Conservation (phyloP, 306 rosid species). For the Clitoria ternatea region DNA sequence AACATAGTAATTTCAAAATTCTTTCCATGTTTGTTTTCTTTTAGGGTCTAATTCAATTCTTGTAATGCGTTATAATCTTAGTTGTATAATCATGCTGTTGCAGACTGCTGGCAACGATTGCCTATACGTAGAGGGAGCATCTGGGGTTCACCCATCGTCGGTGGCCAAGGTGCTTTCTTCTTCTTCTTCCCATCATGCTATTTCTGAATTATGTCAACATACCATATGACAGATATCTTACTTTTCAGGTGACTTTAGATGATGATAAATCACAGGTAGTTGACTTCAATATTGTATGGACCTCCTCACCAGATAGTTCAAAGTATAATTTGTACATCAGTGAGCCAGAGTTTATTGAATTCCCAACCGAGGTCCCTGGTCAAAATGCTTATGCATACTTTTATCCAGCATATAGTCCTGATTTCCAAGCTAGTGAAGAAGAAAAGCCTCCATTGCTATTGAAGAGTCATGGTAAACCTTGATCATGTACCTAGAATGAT, state of each 20-base stretch:
- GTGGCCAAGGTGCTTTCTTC: constrained; percentile 63
- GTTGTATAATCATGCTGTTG: constrained; percentile 24
- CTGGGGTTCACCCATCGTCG: constrained; percentile 64
- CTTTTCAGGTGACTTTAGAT: constrained; percentile 65
- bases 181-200: background rate
- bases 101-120: constrained; percentile 58
- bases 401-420: constrained; percentile 74
- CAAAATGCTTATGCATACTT: constrained; percentile 89
- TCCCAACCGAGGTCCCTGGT: constrained; percentile 91
- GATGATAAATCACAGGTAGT: constrained; percentile 50
- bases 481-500: background rate
- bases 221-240: constrained; percentile 1
- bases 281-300: constrained; percentile 69
- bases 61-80: constrained; percentile 2
- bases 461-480: constrained; percentile 77
- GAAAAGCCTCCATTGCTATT: constrained; percentile 89
- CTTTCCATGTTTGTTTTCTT: background rate
- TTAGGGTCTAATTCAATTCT: background rate
- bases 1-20: constrained; percentile 55
- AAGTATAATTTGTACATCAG: constrained; percentile 67
- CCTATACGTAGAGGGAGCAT: constrained; percentile 86
- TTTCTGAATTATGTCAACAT: background rate
- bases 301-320: constrained; percentile 78
- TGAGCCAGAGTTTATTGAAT: constrained; percentile 79
- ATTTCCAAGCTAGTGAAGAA: constrained; percentile 52